Conservation (phyloP, 768 basidiomycete species). For the Lentinula aciculospora region DNA sequence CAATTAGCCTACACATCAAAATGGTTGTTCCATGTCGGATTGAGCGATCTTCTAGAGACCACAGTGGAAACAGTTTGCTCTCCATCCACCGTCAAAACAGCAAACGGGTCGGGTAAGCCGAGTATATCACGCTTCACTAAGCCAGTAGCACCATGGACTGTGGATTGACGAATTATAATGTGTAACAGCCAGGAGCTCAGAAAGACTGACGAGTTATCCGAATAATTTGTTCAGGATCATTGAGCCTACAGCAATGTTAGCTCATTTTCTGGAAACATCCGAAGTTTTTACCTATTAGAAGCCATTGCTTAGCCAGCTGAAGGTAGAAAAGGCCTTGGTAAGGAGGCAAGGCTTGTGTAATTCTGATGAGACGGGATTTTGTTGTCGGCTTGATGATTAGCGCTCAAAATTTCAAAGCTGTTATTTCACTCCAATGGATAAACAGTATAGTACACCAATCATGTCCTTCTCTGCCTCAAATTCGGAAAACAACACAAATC, state of each 20-base stretch:
- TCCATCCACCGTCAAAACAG: constrained; percentile 80
- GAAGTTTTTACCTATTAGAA: not conserved
- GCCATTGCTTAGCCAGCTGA: not conserved
- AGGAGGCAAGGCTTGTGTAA: not conserved
- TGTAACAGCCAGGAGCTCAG: not conserved
- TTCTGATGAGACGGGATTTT: not conserved
- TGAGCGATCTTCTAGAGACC: constrained; percentile 62
- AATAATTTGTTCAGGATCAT: constrained; percentile 43
- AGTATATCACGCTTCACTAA: constrained; percentile 76
- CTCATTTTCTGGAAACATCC: not conserved
- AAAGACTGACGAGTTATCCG: constrained; percentile 42
- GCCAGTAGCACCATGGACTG: constrained; percentile 74
- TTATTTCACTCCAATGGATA: no score
- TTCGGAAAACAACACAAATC: no score
- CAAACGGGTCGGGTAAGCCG: constrained; percentile 83
- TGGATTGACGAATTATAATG: not conserved
- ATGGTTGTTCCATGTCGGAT: constrained; percentile 78
- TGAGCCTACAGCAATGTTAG: constrained; percentile 23
- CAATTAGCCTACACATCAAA: constrained; percentile 71
- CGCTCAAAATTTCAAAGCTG: not conserved
- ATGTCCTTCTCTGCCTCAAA: no score
- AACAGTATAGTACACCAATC: no score
- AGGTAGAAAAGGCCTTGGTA: not conserved
- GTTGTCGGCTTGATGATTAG: not conserved
- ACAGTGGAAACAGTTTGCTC: constrained; percentile 78